Conservation (phyloP, 73 alveolate genomes). For the Loxodes magnus region DNA sequence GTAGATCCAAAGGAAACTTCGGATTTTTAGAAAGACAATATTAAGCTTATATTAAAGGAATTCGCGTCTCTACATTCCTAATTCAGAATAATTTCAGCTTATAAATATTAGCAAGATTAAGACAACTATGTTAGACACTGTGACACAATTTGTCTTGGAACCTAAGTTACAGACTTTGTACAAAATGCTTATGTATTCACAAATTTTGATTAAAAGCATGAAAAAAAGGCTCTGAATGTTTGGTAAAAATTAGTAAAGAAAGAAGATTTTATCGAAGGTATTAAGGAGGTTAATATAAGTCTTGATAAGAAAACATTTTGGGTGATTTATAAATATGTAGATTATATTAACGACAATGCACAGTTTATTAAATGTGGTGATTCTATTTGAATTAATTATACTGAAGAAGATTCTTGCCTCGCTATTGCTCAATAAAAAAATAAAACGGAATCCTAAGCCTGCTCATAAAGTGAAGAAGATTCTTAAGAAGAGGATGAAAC, state of each 20-base stretch:
- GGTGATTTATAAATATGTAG: not conserved
- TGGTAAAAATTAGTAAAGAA: too few relatives aligned
- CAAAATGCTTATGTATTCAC: not conserved
- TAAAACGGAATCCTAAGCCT: too few relatives aligned
- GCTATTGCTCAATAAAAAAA: too few relatives aligned
- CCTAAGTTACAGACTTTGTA: not conserved
- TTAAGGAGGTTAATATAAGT: constrained; percentile 5
- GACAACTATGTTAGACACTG: not conserved
- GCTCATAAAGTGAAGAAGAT: too few relatives aligned
- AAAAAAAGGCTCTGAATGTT: too few relatives aligned
- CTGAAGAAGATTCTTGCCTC: constrained; percentile 5
- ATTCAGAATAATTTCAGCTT: not conserved
- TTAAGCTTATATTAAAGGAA: not conserved
- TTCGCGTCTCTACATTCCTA: constrained; percentile 1
- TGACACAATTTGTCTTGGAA: constrained; percentile 4
- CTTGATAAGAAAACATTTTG: constrained; percentile 2
- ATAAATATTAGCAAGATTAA: constrained; percentile 11
- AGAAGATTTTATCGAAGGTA: too few relatives aligned
- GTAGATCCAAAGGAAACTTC: not conserved
- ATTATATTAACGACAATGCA: not conserved
- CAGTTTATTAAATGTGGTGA: constrained; percentile 4
- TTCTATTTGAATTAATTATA: not conserved
- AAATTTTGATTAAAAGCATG: constrained; percentile 1
- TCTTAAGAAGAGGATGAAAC: too few relatives aligned
- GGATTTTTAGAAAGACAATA: constrained; percentile 4